phyloP scores from a whole-genome alignment of 371 early-diverging fungal genomes.

The Zychaea mexicana region DNA sequence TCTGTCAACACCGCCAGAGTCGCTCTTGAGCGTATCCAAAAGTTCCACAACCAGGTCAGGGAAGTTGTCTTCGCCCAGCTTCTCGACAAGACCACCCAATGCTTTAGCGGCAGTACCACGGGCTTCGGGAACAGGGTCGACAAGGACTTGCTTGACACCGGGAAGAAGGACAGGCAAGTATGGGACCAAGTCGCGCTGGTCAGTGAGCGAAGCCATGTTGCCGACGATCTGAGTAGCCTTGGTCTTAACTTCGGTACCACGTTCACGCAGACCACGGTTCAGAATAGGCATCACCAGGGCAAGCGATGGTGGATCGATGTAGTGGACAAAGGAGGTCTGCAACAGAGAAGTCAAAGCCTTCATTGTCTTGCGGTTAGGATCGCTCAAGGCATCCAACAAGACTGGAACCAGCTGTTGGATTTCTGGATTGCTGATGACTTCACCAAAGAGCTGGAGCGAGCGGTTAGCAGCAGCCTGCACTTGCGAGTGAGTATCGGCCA shows the following conservation, averaged over 20 bases:
- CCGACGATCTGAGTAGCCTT: conserved; percentile 97
- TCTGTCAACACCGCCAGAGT: conserved; percentile 91
- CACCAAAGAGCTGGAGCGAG: conserved; percentile 87
- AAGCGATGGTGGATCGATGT: conserved; percentile 95
- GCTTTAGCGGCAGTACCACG: conserved; percentile 94
- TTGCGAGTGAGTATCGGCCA: conserved; percentile 92
- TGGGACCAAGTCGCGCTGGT: conserved; percentile 87
- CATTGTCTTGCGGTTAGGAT: conserved; percentile 86
- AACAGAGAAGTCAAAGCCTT: conserved; percentile 83
- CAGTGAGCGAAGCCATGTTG: conserved; percentile 93
- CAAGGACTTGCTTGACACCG: conserved; percentile 84
- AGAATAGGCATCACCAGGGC: conserved; percentile 95
- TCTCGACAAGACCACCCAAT: conserved; percentile 88
- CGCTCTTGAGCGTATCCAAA: conserved; percentile 80
- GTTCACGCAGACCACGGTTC: conserved; percentile 89
- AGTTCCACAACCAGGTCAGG: conserved; percentile 89
- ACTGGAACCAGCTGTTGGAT: conserved; percentile 89
- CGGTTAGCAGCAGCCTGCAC: conserved; percentile 90
- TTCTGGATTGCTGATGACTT: conserved; percentile 97
- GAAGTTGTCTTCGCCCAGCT: conserved; percentile 93
- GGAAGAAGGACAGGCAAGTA: conserved; percentile 87
- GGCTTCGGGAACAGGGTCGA: conserved; percentile 96
- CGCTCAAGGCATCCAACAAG: conserved; percentile 85
- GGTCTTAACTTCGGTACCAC: conserved; percentile 90
- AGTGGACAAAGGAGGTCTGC: conserved; percentile 95